Evolutionary conservation across 1,284 basidiomycete genomes (phyloP).

Genomic region (Tilletia walkeri): DNA sequence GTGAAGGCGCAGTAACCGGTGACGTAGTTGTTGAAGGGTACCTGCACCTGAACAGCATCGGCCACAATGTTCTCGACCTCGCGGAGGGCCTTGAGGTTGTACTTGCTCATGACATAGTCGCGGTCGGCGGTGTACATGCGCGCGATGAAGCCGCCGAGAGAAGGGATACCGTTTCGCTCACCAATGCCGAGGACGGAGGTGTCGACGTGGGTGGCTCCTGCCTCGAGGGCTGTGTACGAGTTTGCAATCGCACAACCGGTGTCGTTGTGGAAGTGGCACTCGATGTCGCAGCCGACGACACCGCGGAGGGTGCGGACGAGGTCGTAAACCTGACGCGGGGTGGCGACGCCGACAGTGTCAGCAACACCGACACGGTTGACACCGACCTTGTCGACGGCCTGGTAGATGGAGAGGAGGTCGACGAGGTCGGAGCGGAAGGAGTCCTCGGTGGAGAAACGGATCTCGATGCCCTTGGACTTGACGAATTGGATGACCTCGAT

Average conservation of each 20-base stretch:
- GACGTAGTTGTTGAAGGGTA: slow-evolving; percentile 90
- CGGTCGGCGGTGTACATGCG: slow-evolving; percentile 81
- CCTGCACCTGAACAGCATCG: slow-evolving; percentile 95
- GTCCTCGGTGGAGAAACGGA: slow-evolving; percentile 99
- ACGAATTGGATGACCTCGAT: slow-evolving; percentile 99
- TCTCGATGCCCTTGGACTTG: slow-evolving; percentile 99
- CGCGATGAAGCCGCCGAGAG: slow-evolving; percentile 92
- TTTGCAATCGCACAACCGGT: slow-evolving; percentile 93
- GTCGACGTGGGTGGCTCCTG: slow-evolving; percentile 98
- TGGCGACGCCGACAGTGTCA: slow-evolving; percentile 98
- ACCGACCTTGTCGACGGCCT: slow-evolving; percentile 99
- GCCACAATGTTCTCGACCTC: slow-evolving; percentile 99
- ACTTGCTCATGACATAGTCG: slow-evolving; percentile 99
- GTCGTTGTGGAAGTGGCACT: slow-evolving; percentile 98
- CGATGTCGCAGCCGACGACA: slow-evolving; percentile 75
- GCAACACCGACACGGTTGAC: slow-evolving; percentile 99
- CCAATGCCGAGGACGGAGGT: slow-evolving; percentile 85
- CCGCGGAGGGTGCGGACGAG: slow-evolving; percentile 93
- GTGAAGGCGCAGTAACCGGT: slow-evolving; percentile 98
- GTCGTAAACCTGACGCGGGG: slow-evolving; percentile 98
- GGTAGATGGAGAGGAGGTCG: slow-evolving; percentile 97
- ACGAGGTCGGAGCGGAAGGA: slow-evolving; percentile 99
- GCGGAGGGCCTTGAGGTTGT: slow-evolving; percentile 93
- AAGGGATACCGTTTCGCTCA: slow-evolving; percentile 98
- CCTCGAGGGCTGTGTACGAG: slow-evolving; percentile 96